Conservation (phyloP, 75 land plant species). For the Selaginella tamariscina region DNA sequence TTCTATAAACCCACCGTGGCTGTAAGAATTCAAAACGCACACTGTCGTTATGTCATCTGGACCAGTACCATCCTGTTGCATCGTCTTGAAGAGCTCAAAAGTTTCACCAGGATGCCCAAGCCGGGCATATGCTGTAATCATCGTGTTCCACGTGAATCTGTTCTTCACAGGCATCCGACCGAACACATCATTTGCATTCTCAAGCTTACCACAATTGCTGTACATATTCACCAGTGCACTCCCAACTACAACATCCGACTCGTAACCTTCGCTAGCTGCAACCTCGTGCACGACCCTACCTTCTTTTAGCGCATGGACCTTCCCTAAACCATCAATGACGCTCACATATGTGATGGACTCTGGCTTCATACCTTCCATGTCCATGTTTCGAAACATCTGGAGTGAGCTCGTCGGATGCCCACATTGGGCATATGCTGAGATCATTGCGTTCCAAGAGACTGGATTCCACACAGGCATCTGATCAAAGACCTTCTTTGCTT, state of each 20-base stretch:
- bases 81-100: background rate
- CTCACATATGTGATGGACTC: background rate
- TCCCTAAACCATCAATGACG: background rate
- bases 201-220: background rate
- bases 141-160: background rate
- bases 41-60: background rate
- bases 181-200: background rate
- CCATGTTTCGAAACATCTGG: background rate
- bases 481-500: background rate
- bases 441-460: background rate
- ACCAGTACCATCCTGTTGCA: background rate
- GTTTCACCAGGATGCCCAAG: background rate
- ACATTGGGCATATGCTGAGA: background rate
- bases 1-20: background rate
- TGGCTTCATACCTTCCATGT: background rate
- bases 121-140: constrained; percentile 1
- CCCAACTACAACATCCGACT: background rate
- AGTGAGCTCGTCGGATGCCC: background rate
- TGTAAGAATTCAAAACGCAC: background rate
- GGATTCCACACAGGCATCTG: background rate
- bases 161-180: background rate
- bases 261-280: background rate
- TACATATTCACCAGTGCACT: background rate
- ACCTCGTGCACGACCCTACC: background rate
- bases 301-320: background rate